A percentile compares a stretch with the other conserved stretches of the same genome.
phyloP scores from a whole-genome alignment of 176 grass and related monocot species.

The Musa itinerans region DNA sequence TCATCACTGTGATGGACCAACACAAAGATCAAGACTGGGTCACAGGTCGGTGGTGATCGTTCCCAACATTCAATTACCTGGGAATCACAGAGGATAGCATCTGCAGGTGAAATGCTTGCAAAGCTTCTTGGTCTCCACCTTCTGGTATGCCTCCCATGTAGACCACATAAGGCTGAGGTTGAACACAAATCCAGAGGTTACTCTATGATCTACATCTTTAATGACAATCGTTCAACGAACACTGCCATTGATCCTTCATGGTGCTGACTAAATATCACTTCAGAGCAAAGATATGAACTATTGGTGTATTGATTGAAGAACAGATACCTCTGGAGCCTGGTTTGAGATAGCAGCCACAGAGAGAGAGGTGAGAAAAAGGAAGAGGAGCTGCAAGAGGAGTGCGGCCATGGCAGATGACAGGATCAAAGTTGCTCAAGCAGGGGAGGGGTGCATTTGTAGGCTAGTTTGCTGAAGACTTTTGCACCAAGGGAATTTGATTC shows the following conservation, averaged over 20 bases:
- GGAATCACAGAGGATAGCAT: constrained; percentile 67
- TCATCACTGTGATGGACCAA: constrained; percentile 35
- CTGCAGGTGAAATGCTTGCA: constrained; percentile 49
- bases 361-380: constrained; percentile 41
- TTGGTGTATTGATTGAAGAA: too few relatives aligned
- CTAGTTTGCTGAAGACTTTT: constrained; percentile 25
- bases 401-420: constrained; percentile 32
- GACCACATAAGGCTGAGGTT: constrained; percentile 69
- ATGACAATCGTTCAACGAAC: too few relatives aligned
- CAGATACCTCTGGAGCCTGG: constrained; percentile 36
- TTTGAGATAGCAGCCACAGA: constrained; percentile 29
- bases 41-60: too few relatives aligned
- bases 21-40: not conserved
- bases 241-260: too few relatives aligned
- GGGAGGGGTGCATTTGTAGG: constrained; percentile 42
- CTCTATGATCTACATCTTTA: too few relatives aligned
- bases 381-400: constrained; percentile 30
- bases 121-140: constrained; percentile 25
- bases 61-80: constrained; percentile 7
- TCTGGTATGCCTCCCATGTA: constrained; percentile 53
- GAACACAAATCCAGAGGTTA: not conserved
- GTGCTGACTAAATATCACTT: too few relatives aligned
- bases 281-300: too few relatives aligned
- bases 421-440: not conserved
- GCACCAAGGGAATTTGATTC: constrained; percentile 59